These are phyloP conservation scores for Sugiyamaella valdiviana DNA, from an alignment of 805 yeast genomes.

Conservation along the genomic window DNA sequence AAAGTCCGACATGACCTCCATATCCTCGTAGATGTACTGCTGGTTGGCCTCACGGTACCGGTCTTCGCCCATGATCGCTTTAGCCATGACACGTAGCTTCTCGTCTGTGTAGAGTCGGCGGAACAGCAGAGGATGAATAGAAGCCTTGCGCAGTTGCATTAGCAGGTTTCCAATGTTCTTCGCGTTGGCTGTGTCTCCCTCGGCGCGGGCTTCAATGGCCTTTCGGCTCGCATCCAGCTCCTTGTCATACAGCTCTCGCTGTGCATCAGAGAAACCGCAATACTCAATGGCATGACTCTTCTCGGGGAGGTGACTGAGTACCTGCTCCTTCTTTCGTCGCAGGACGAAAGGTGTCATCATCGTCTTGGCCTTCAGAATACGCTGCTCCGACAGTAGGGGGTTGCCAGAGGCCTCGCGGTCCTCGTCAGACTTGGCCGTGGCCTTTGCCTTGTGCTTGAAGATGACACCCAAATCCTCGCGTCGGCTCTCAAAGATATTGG, in stretches of 20 bases:
- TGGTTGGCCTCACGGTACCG: slow-evolving; percentile 71
- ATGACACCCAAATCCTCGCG: slow-evolving; percentile 74
- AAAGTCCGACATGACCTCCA: slow-evolving; percentile 90
- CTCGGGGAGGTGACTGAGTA: slow-evolving; percentile 77
- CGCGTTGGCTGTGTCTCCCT: slow-evolving; percentile 23
- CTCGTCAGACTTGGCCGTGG: slow-evolving; percentile 37
- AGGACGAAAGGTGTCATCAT: slow-evolving; percentile 98
- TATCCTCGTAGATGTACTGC: slow-evolving; percentile 79
- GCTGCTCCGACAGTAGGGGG: slow-evolving; percentile 83
- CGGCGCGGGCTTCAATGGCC: slow-evolving; percentile 26
- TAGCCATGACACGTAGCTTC: slow-evolving; percentile 59
- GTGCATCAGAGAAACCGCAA: slow-evolving; percentile 52
- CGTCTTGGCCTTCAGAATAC: slow-evolving; percentile 86
- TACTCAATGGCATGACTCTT: slow-evolving; percentile 58
- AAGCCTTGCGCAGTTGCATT: slow-evolving; percentile 87
- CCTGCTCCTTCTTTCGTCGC: slow-evolving; percentile 88
- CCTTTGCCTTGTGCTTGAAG: slow-evolving; percentile 81
- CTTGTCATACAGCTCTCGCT: slow-evolving; percentile 57
- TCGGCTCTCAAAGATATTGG: slow-evolving; percentile 70
- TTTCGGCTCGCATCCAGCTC: slow-evolving; percentile 43
- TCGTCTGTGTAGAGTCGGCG: slow-evolving; percentile 56
- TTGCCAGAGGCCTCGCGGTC: slow-evolving; percentile 37
- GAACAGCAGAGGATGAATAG: slow-evolving; percentile 85
- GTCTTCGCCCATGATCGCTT: slow-evolving; percentile 72
- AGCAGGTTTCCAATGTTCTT: slow-evolving; percentile 58